phyloP scores from a whole-genome alignment of 1,284 basidiomycete genomes.

The Ceratobasidium sp. region DNA sequence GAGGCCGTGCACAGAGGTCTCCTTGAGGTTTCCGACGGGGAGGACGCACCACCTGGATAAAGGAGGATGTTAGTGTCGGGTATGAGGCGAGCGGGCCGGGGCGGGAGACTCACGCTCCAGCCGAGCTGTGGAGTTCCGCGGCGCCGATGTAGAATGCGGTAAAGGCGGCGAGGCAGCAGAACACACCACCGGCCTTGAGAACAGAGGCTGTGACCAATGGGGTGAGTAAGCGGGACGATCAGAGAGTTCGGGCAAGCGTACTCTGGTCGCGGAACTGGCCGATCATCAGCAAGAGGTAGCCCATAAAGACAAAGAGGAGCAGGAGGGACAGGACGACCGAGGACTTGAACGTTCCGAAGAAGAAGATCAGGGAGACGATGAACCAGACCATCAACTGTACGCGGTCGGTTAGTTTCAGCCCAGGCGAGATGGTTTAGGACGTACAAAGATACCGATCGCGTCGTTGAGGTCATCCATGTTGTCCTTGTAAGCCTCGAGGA shows the following conservation, averaged over 20 bases:
- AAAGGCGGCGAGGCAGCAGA: constrained; percentile 75
- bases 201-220: constrained; percentile 40
- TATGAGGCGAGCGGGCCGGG: constrained; percentile 13
- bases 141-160: constrained; percentile 77
- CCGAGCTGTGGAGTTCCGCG: constrained; percentile 63
- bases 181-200: constrained; percentile 74
- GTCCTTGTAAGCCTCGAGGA: constrained; percentile 42
- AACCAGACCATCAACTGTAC: constrained; percentile 49
- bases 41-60: constrained; percentile 5
- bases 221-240: constrained; percentile 2
- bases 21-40: constrained; percentile 34
- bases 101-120: constrained; percentile 33
- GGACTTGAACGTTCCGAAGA: constrained; percentile 54
- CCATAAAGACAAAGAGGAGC: constrained; percentile 59
- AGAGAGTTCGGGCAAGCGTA: not conserved
- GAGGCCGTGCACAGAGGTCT: constrained; percentile 40
- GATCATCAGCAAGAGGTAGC: constrained; percentile 53
- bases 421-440: not conserved
- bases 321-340: constrained; percentile 54
- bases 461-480: constrained; percentile 43
- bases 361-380: constrained; percentile 50
- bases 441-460: constrained; percentile 48
- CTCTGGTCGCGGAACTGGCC: constrained; percentile 45
- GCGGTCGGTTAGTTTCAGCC: constrained; percentile 4
- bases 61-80: not conserved